A percentile compares a stretch with the other conserved stretches of the same genome.
Evolutionary conservation across 2,329 filamentous ascomycete species (phyloP).

Genomic region (Leptosphaerulina australis): DNA sequence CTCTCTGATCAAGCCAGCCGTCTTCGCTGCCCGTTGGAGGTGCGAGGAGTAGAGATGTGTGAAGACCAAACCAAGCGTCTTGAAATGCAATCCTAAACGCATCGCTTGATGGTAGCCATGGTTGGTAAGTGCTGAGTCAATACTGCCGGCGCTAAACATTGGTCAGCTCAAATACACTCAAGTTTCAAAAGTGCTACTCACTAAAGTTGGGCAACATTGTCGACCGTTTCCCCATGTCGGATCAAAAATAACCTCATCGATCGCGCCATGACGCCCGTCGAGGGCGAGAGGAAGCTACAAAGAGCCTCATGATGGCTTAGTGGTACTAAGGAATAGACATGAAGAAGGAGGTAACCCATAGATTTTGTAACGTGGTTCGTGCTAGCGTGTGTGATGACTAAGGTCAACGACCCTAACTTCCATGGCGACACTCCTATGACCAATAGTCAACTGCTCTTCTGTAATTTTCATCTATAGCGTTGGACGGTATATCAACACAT

Average conservation of each 20-base stretch:
- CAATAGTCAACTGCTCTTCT: too few relatives aligned
- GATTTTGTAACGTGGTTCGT: constrained; percentile 17
- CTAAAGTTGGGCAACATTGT: constrained; percentile 83
- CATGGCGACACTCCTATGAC: background rate
- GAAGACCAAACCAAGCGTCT: constrained; percentile 67
- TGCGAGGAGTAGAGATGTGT: constrained; percentile 79
- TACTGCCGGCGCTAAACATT: constrained; percentile 71
- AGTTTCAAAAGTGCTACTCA: constrained; percentile 48
- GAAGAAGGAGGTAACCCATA: constrained; percentile 1
- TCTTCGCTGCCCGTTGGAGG: constrained; percentile 73
- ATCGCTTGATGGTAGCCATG: constrained; percentile 82
- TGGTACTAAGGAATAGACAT: constrained; percentile 6
- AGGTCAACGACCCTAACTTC: background rate
- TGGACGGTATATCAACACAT: too few relatives aligned
- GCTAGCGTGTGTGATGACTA: constrained; percentile 23
- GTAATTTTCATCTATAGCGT: too few relatives aligned
- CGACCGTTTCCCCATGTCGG: constrained; percentile 87
- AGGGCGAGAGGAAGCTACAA: constrained; percentile 18
- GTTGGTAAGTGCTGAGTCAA: constrained; percentile 79
- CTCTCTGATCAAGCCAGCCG: constrained; percentile 69
- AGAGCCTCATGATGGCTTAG: constrained; percentile 24
- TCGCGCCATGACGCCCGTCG: constrained; percentile 32
- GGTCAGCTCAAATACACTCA: background rate
- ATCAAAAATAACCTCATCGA: constrained; percentile 74
- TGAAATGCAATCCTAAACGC: constrained; percentile 71